Percentiles rank a stretch among this genome's conserved stretches.
Conservation (phyloP, 495 filamentous ascomycete genomes). For the Immersiella caudata region DNA sequence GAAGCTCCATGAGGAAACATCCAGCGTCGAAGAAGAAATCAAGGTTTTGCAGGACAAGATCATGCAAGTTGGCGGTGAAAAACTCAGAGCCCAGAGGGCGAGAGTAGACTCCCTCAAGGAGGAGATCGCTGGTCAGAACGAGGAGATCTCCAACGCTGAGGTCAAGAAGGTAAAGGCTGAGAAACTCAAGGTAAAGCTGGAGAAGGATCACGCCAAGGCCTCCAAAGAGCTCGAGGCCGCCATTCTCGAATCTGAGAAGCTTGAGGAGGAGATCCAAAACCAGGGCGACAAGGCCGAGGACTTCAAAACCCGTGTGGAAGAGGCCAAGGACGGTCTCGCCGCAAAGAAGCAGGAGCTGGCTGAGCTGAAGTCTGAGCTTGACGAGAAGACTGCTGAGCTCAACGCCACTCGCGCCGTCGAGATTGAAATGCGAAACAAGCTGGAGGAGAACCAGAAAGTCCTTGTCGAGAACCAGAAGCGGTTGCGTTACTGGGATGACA, state of each 20-base stretch:
- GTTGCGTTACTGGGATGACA: slow-evolving; percentile 82
- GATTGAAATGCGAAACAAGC: slow-evolving; percentile 97
- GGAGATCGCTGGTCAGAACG: slow-evolving; percentile 77
- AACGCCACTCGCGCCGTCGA: slow-evolving; percentile 89
- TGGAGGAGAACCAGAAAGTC: slow-evolving; percentile 92
- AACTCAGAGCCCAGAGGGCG: slow-evolving; percentile 83
- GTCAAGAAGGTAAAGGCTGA: slow-evolving; percentile 86
- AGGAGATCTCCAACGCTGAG: slow-evolving; percentile 82
- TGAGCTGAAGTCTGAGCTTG: slow-evolving; percentile 78
- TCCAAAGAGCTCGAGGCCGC: slow-evolving; percentile 75
- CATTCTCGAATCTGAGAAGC: slow-evolving; percentile 67
- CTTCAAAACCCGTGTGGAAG: slow-evolving; percentile 73
- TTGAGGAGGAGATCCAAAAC: slow-evolving; percentile 74
- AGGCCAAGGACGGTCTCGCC: slow-evolving; percentile 80
- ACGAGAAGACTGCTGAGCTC: slow-evolving; percentile 81
- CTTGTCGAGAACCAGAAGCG: slow-evolving; percentile 85
- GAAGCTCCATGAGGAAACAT: slow-evolving; percentile 76
- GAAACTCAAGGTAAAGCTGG: slow-evolving; percentile 85
- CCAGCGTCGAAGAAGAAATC: slow-evolving; percentile 88
- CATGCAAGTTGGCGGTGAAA: slow-evolving; percentile 95
- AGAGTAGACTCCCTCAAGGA: slow-evolving; percentile 93
- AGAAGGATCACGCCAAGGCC: slow-evolving; percentile 75
- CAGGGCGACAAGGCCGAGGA: slow-evolving; percentile 75
- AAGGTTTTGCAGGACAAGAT: slow-evolving; percentile 91
- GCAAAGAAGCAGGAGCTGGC: slow-evolving; percentile 80